phyloP scores from a whole-genome alignment of 306 rosid species.

The Acacia crassicarpa region DNA sequence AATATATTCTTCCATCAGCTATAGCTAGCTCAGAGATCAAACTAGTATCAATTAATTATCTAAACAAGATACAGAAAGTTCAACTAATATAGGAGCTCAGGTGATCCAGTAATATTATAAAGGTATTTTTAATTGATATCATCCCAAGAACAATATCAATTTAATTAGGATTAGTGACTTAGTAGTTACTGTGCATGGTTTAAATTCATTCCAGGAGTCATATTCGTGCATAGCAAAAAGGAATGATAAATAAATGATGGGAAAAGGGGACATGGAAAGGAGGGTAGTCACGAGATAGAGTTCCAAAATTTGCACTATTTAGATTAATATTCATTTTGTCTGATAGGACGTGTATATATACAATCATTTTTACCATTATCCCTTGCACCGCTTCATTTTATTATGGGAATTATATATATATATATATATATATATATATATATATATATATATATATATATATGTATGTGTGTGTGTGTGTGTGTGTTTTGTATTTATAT shows the following conservation, averaged over 20 bases:
- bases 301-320: constrained; percentile 65
- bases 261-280: background rate
- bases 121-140: background rate
- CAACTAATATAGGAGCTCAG: background rate
- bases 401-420: background rate
- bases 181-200: background rate
- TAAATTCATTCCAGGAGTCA: background rate
- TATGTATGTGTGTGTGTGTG: no score
- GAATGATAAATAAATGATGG: background rate
- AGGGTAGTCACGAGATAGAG: constrained; percentile 66
- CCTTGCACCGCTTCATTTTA: constrained; percentile 7
- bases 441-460: no score
- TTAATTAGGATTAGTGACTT: background rate
- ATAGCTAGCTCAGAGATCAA: background rate
- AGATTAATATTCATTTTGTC: constrained; percentile 46
- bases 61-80: background rate
- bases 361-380: constrained; percentile 38
- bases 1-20: background rate
- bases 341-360: constrained; percentile 38
- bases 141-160: background rate
- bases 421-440: no score
- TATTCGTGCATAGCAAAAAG: background rate
- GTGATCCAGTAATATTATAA: background rate
- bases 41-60: background rate
- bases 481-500: background rate